phyloP scores from a whole-genome alignment of 371 early-diverging fungal genomes.

The Syncephalastrum racemosum region DNA sequence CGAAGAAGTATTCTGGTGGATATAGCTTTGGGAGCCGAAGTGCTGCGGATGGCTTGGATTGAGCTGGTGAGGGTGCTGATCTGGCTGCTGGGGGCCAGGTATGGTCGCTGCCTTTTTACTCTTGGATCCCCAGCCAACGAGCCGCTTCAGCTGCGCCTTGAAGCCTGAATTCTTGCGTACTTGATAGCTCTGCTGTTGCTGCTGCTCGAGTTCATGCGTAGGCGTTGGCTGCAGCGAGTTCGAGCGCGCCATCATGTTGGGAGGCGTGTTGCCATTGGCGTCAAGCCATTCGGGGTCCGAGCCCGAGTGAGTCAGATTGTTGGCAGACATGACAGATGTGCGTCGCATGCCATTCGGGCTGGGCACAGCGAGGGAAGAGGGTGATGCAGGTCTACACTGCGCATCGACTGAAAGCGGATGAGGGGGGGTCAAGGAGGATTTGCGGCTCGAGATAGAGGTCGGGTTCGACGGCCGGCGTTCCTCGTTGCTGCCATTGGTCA shows the following conservation, averaged over 20 bases:
- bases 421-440: conserved; percentile 28
- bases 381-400: no score
- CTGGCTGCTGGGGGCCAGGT: conserved; percentile 8
- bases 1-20: conserved; percentile 13
- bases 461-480: conserved; percentile 21
- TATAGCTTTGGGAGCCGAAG: neutral
- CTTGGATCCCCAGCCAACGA: conserved; percentile 45
- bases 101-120: conserved; percentile 10
- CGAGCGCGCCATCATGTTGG: conserved; percentile 12
- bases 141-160: conserved; percentile 40
- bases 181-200: conserved; percentile 20
- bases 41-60: neutral
- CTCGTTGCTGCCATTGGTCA: conserved; percentile 11
- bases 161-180: conserved; percentile 24
- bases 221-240: conserved; percentile 13
- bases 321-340: conserved; percentile 23
- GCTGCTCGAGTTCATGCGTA: no score
- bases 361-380: no score
- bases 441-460: conserved; percentile 18
- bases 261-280: neutral
- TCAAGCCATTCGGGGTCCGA: conserved; percentile 14
- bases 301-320: conserved; percentile 12
- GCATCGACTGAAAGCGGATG: conserved; percentile 3
- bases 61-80: conserved; percentile 2
- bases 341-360: conserved; percentile 16